Base-by-base conservation (phyloP, 805 yeast species). In the Citeromyces nyonsensis region DNA sequence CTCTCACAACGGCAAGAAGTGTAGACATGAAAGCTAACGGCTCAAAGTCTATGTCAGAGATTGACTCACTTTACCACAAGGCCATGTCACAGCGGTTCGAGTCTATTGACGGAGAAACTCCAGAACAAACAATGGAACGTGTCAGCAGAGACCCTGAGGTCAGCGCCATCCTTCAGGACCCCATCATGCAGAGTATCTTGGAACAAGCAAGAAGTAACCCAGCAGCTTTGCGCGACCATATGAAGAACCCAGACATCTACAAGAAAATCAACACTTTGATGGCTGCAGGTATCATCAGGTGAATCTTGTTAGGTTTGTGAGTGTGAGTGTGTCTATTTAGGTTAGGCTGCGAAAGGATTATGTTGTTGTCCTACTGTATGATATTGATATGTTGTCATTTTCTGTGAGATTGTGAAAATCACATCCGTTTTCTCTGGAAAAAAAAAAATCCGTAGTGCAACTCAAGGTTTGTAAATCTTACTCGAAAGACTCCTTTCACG, bases 201-300 rank as follows among this genome's bases (percentile, higher is more conserved):
- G 78, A 73, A 44, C 99, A 91, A 61, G 97, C 97, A 12, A 81
- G 78, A 54, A 82, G 73, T 38, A 81, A 91, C 52, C 98, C 98
- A 32, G 94, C 95, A 29, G 97, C 97, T 35, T 67, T 91, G 45
- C 93, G 82, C 53, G 96, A 88, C 47, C 98, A 91, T 59, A 85
- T 91, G 95, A 81, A 73, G 66, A 91, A 91, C 59, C 97, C 98
- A 27, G 93, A 75, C 38, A 81, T 91, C 32, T 71, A 75, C 49
- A 77, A 75, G 55, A 91, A 91, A 72, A 75, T 91, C 45, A 78
- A 80, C 55, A 67, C 80, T 44, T 69, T 91, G 55, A 78, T 86
- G 52, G 95, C 96, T 35, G 95, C 97, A 12, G 99, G 99, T 54
- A 81, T 91, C 35, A 86, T 91, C 48, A 78, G 95, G n/a, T n/a